These are phyloP conservation scores for Termitomyces sp. DNA, from an alignment of 768 basidiomycete species.

Conservation along the genomic window DNA sequence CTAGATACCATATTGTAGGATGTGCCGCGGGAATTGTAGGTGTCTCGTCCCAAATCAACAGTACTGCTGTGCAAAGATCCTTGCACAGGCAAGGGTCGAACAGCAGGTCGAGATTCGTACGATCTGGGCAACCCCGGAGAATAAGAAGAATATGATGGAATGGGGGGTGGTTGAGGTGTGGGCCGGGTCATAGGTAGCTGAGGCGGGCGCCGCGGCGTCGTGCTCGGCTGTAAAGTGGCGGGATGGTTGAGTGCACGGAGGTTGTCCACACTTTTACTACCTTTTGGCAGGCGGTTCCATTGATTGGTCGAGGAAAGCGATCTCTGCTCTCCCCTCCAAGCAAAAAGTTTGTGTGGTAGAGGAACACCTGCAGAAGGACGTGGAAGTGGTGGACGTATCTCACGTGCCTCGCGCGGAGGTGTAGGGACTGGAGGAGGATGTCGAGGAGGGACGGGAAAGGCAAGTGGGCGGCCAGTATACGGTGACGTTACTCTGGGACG, in stretches of 20 bases:
- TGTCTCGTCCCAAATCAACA: slow-evolving; percentile 26
- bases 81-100: slow-evolving; percentile 39
- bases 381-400: slow-evolving; percentile 26
- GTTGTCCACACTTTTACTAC: slow-evolving; percentile 60
- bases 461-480: slow-evolving; percentile 25
- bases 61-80: slow-evolving; percentile 30
- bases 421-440: slow-evolving; percentile 35
- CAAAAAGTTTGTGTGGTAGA: slow-evolving; percentile 43
- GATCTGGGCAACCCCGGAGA: slow-evolving; percentile 37
- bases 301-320: slow-evolving; percentile 26
- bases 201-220: slow-evolving; percentile 24
- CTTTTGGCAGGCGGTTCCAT: slow-evolving; percentile 28
- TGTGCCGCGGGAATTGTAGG: slow-evolving; percentile 23
- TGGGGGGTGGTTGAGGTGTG: slow-evolving; percentile 14
- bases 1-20: slow-evolving; percentile 31
- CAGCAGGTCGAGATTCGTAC: slow-evolving; percentile 33
- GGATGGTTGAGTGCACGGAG: slow-evolving; percentile 35
- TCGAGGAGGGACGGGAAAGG: slow-evolving; percentile 34
- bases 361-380: slow-evolving; percentile 36
- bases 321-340: slow-evolving; percentile 49
- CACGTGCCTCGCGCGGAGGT: slow-evolving; percentile 28
- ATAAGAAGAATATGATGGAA: slow-evolving; percentile 19
- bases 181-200: slow-evolving; percentile 32
- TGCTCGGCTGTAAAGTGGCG: slow-evolving; percentile 29
- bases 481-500: slow-evolving; percentile 29